Percentiles rank a stretch among this genome's conserved stretches.
Evolutionary conservation across 208 protist species (phyloP).

Genomic region (Crithidia bombi): DNA sequence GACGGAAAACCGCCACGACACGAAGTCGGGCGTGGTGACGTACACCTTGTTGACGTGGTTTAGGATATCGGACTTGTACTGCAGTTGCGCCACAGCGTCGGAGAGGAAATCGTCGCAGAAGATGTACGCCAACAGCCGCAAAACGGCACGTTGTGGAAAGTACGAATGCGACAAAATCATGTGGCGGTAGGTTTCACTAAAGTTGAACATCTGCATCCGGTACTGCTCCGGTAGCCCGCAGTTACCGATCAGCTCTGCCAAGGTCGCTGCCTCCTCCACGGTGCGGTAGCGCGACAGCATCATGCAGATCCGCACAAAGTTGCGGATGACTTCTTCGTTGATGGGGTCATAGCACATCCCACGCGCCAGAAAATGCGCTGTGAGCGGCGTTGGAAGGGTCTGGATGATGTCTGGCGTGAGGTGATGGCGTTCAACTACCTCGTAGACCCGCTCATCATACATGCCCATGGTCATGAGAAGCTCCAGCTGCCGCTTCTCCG

Average conservation of each 20-base stretch:
- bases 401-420: constrained; percentile 57
- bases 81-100: constrained; percentile 86
- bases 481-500: constrained; percentile 59
- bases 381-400: constrained; percentile 60
- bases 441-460: constrained; percentile 92
- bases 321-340: constrained; percentile 75
- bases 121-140: constrained; percentile 84
- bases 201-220: constrained; percentile 87
- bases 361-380: constrained; percentile 74
- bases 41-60: constrained; percentile 90
- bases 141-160: constrained; percentile 84
- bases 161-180: constrained; percentile 89
- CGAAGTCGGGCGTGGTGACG: constrained; percentile 84
- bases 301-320: constrained; percentile 87
- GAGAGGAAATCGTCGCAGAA: constrained; percentile 87
- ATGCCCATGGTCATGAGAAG: constrained; percentile 64
- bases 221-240: constrained; percentile 84
- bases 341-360: constrained; percentile 86
- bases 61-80: constrained; percentile 90
- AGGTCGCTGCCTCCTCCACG: constrained; percentile 70
- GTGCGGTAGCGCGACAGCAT: constrained; percentile 77
- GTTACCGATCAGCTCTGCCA: constrained; percentile 85
- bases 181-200: constrained; percentile 87
- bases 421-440: constrained; percentile 79
- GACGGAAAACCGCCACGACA: constrained; percentile 91